Evolutionary conservation across 495 filamentous ascomycete species (phyloP).

Genomic region (Penicillium soppii): DNA sequence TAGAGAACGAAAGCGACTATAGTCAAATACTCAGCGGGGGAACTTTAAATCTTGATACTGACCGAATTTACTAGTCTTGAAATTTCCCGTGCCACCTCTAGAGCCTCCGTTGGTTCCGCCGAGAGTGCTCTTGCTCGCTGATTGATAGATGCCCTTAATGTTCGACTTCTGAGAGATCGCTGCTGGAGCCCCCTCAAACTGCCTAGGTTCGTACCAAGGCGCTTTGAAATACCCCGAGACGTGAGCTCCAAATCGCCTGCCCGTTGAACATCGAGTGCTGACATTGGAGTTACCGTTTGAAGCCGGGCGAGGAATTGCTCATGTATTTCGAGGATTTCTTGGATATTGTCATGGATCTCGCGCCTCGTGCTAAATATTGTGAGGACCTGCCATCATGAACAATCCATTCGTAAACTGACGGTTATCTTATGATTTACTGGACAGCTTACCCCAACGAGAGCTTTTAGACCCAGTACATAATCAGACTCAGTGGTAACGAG

Average conservation of each 20-base stretch:
- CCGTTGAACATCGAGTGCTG: slow-evolving; percentile 15
- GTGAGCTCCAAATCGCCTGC: slow-evolving; percentile 19
- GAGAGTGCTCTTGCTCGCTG: slow-evolving; percentile 42
- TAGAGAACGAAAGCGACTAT: slow-evolving; percentile 76
- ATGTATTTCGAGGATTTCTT: slow-evolving; percentile 43
- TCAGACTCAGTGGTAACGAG: slow-evolving; percentile 81
- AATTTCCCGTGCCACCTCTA: slow-evolving; percentile 76
- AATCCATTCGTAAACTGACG: background rate
- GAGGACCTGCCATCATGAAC: slow-evolving; percentile 30
- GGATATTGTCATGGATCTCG: slow-evolving; percentile 45
- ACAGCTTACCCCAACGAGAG: slow-evolving; percentile 72
- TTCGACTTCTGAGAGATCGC: slow-evolving; percentile 30
- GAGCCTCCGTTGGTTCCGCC: slow-evolving; percentile 69
- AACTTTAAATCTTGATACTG: background rate
- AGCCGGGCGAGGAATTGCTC: slow-evolving; percentile 40
- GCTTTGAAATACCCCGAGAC: slow-evolving; percentile 20
- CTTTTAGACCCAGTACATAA: slow-evolving; percentile 83
- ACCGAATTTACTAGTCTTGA: slow-evolving; percentile 61
- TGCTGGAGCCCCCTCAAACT: slow-evolving; percentile 29
- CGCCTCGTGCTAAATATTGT: slow-evolving; percentile 34
- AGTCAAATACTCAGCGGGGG: background rate
- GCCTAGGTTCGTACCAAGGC: slow-evolving; percentile 18
- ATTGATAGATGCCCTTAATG: slow-evolving; percentile 28
- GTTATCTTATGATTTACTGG: background rate
- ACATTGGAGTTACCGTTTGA: slow-evolving; percentile 30